Conservation (phyloP, 2,329 filamentous ascomycete species). For the Fusarium newnesense region DNA sequence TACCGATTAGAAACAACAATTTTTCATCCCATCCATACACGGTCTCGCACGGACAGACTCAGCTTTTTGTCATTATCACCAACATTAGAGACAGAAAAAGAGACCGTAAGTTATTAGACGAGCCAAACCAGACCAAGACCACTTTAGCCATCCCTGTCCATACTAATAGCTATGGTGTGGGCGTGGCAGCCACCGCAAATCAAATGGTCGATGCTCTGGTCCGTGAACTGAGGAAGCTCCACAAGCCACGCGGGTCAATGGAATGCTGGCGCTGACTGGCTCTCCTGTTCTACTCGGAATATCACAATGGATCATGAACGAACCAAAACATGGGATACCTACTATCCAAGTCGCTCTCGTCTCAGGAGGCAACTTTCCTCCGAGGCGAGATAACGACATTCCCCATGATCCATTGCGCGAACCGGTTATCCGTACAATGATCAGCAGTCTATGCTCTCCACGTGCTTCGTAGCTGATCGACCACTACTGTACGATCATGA, state of each 20-base stretch:
- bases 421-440: conserved; percentile 2
- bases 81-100: conserved; percentile 5
- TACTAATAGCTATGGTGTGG: conserved; percentile 7
- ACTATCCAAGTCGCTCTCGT: not conserved
- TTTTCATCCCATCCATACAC: conserved; percentile 20
- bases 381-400: conserved; percentile 24
- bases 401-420: conserved; percentile 7
- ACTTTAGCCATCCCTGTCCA: conserved; percentile 4
- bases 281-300: not conserved
- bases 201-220: conserved; percentile 28
- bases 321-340: not conserved
- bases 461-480: conserved; percentile 6
- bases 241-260: conserved; percentile 46
- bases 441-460: conserved; percentile 28
- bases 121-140: conserved; percentile 15
- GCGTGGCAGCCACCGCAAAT: conserved; percentile 32
- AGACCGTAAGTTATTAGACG: not conserved
- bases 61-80: conserved; percentile 12
- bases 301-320: conserved; percentile 17
- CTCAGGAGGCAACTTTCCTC: conserved; percentile 21
- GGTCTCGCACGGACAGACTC: conserved; percentile 39
- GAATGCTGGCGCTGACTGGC: conserved; percentile 32
- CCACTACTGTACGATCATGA: conserved; percentile 3
- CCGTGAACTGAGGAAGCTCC: conserved; percentile 33
- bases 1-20: conserved; percentile 9